phyloP scores from a whole-genome alignment of 2,329 filamentous ascomycete genomes.

The Neofusicoccum parvum region DNA sequence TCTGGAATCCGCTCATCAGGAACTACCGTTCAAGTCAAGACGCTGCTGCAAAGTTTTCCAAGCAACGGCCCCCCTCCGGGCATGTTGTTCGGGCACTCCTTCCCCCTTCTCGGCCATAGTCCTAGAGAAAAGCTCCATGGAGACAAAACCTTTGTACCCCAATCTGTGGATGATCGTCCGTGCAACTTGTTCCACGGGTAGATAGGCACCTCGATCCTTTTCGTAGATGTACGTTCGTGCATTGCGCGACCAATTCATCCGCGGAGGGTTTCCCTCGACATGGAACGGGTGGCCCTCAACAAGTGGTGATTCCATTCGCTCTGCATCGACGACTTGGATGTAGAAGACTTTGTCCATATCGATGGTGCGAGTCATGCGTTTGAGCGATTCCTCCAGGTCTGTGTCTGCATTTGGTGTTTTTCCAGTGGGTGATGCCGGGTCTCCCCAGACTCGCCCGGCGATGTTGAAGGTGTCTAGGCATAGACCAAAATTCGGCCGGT shows the following conservation, averaged over 20 bases:
- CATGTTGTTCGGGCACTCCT: not conserved
- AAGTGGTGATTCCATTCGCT: constrained; percentile 16
- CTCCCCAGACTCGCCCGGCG: constrained; percentile 26
- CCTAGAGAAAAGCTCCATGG: not conserved
- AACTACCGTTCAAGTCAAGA: not conserved
- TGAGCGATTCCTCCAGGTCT: constrained; percentile 4
- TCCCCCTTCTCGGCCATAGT: not conserved
- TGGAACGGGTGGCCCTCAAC: constrained; percentile 23
- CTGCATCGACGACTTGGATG: constrained; percentile 23
- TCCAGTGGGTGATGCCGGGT: constrained; percentile 20
- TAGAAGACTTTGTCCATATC: constrained; percentile 17
- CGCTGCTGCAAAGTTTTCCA: not conserved
- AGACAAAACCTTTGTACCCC: not conserved
- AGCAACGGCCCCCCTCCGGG: not conserved
- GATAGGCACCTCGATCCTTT: not conserved
- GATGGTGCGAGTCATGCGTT: not conserved
- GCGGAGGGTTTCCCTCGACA: constrained; percentile 7
- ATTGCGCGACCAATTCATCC: constrained; percentile 25
- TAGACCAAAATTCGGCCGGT: constrained; percentile 26
- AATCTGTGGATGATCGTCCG: not conserved
- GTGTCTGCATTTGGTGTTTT: constrained; percentile 22
- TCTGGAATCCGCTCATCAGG: too few species aligned
- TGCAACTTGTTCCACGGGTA: not conserved
- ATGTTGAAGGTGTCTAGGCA: constrained; percentile 29
- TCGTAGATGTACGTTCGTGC: constrained; percentile 21